Conservation (phyloP, 2,329 filamentous ascomycete species). For the Parastagonospora avenae region DNA sequence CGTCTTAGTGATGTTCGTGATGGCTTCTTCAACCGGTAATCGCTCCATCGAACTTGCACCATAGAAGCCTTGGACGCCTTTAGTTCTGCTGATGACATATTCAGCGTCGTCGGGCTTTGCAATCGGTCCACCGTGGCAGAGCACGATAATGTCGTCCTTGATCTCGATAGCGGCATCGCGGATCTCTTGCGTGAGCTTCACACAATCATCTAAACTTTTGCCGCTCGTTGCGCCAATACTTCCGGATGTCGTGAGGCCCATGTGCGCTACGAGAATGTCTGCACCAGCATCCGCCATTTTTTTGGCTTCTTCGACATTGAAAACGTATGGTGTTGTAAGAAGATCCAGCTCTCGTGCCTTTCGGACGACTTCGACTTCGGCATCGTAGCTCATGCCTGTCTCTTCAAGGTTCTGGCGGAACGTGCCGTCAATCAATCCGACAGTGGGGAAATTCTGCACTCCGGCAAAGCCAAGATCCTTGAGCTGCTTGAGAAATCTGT, state of each 20-base stretch:
- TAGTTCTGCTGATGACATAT: slow-evolving; percentile 65
- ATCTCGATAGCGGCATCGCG: slow-evolving; percentile 63
- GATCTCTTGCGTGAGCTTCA: slow-evolving; percentile 66
- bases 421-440: slow-evolving; percentile 70
- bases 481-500: slow-evolving; percentile 64
- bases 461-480: slow-evolving; percentile 69
- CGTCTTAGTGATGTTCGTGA: slow-evolving; percentile 61
- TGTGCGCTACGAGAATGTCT: slow-evolving; percentile 70
- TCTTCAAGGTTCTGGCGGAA: slow-evolving; percentile 73
- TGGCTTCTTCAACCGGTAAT: slow-evolving; percentile 69
- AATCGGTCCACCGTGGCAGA: slow-evolving; percentile 75
- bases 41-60: slow-evolving; percentile 74
- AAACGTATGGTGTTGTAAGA: slow-evolving; percentile 73
- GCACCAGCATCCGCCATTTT: slow-evolving; percentile 69
- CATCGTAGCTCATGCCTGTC: slow-evolving; percentile 71
- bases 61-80: slow-evolving; percentile 73
- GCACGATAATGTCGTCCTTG: slow-evolving; percentile 64
- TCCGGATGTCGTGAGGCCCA: slow-evolving; percentile 69
- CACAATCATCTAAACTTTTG: slow-evolving; percentile 68
- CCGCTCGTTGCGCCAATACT: slow-evolving; percentile 68
- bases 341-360: slow-evolving; percentile 64
- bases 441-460: slow-evolving; percentile 75
- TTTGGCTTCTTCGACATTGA: slow-evolving; percentile 64
- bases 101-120: slow-evolving; percentile 67
- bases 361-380: slow-evolving; percentile 70